phyloP scores from a whole-genome alignment of 1,139 yeast species.

The Candida tropicalis region DNA sequence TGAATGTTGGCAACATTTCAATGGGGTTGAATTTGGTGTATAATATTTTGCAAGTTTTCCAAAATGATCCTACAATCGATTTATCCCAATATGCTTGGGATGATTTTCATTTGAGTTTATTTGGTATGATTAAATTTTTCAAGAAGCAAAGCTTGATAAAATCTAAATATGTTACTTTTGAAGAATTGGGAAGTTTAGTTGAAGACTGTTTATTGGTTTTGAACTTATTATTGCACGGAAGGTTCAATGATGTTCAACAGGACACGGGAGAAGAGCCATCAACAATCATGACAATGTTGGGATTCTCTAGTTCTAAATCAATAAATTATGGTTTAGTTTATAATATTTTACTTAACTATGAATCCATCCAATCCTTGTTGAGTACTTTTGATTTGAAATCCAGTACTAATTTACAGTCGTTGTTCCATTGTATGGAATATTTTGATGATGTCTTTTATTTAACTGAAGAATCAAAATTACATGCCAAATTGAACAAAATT shows the following conservation, averaged over 20 bases:
- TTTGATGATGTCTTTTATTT: slow-evolving; percentile 22
- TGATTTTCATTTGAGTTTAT: slow-evolving; percentile 30
- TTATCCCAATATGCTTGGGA: slow-evolving; percentile 29
- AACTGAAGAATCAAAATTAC: slow-evolving; percentile 24
- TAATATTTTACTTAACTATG: slow-evolving; percentile 34
- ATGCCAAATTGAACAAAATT: slow-evolving; percentile 16
- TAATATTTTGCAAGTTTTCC: slow-evolving; percentile 21
- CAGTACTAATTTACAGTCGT: slow-evolving; percentile 17
- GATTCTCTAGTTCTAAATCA: slow-evolving; percentile 18
- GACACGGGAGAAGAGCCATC: slow-evolving; percentile 14
- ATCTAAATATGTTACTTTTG: slow-evolving; percentile 21
- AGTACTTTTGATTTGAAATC: slow-evolving; percentile 13
- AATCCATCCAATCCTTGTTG: slow-evolving; percentile 25
- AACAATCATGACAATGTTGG: slow-evolving; percentile 11
- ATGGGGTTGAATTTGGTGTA: slow-evolving; percentile 27
- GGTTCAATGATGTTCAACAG: slow-evolving; percentile 20
- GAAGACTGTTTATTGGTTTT: slow-evolving; percentile 32
- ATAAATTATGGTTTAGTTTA: slow-evolving; percentile 32
- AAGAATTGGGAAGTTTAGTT: slow-evolving; percentile 21
- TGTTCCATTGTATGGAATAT: slow-evolving; percentile 25
- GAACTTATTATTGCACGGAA: slow-evolving; percentile 21
- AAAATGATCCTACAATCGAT: slow-evolving; percentile 11
- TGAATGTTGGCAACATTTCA: slow-evolving; percentile 33
- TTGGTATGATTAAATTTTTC: slow-evolving; percentile 30
- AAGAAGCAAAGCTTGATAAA: slow-evolving; percentile 22